Evolutionary conservation across 192 early-diverging fungal genomes (phyloP).

Genomic region (Pilaira anomala): DNA sequence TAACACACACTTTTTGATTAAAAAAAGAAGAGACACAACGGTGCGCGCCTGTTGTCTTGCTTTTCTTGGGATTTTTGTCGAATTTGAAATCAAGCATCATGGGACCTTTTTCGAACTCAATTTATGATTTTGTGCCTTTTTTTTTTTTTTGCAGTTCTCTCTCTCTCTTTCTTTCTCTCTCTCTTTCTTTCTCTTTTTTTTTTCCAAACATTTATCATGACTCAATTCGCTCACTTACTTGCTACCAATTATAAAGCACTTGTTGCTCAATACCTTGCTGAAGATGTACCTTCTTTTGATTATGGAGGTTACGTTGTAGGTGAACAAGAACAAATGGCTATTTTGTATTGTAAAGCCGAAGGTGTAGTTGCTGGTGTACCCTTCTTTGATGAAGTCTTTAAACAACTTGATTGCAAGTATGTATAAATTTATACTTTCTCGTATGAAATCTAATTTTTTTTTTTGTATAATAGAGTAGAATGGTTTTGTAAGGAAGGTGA

Average conservation of each 20-base stretch:
- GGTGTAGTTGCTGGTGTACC: constrained; percentile 93
- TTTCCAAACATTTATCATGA: constrained; percentile 15
- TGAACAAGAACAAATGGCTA: constrained; percentile 74
- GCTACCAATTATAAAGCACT: constrained; percentile 69
- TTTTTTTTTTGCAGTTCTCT: neutral
- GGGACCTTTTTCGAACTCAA: neutral
- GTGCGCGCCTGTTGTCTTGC: no score
- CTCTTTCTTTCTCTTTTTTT: neutral
- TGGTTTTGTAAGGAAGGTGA: constrained; percentile 85
- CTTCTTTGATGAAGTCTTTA: constrained; percentile 95
- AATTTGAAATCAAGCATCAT: neutral
- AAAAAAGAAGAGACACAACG: neutral
- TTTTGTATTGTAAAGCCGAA: constrained; percentile 82
- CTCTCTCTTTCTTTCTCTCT: neutral
- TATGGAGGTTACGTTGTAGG: constrained; percentile 97
- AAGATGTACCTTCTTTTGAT: constrained; percentile 98
- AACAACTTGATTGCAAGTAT: constrained; percentile 83
- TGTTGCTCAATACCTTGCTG: constrained; percentile 82
- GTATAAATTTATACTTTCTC: neutral
- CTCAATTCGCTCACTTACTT: constrained; percentile 65
- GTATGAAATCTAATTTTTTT: neutral
- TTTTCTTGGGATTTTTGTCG: neutral
- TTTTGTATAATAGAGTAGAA: constrained; percentile 59
- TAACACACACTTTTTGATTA: neutral
- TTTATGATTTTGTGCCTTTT: neutral